These are phyloP conservation scores for Picea glauca DNA, from an alignment of 75 land plant genomes.

Conservation along the genomic window DNA sequence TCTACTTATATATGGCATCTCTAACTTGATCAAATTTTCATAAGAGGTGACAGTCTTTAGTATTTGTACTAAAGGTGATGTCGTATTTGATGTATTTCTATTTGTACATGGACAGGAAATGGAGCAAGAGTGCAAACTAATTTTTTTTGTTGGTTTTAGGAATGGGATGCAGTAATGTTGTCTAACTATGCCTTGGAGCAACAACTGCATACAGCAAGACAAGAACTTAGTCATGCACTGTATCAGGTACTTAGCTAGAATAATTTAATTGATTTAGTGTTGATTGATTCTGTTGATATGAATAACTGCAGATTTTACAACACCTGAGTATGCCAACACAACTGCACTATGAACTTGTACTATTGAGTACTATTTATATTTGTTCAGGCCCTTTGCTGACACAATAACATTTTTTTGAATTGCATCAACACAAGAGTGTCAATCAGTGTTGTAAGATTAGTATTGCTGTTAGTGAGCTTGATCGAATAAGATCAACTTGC, in stretches of 20 bases:
- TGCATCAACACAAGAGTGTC: background rate
- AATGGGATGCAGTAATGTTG: constrained; percentile 97
- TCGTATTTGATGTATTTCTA: background rate
- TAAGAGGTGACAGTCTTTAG: background rate
- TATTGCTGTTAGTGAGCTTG: no score
- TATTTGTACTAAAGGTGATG: background rate
- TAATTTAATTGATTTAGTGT: background rate
- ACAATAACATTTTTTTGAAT: background rate
- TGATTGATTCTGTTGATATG: background rate
- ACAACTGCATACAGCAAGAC: constrained; percentile 93
- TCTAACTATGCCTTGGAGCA: constrained; percentile 96
- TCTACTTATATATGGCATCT: background rate
- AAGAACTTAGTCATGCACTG: constrained; percentile 98
- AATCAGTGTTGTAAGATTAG: no score
- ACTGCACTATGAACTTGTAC: background rate
- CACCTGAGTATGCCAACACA: background rate
- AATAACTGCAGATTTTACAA: background rate
- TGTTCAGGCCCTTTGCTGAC: background rate
- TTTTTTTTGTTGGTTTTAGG: constrained; percentile 34
- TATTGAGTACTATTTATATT: background rate
- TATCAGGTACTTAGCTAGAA: constrained; percentile 68
- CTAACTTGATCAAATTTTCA: background rate
- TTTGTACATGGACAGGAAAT: background rate
- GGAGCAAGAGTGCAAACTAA: background rate
- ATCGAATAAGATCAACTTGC: no score